Conservation (phyloP, 371 early-diverging fungal species). For the Dinochytrium kinnereticum region DNA sequence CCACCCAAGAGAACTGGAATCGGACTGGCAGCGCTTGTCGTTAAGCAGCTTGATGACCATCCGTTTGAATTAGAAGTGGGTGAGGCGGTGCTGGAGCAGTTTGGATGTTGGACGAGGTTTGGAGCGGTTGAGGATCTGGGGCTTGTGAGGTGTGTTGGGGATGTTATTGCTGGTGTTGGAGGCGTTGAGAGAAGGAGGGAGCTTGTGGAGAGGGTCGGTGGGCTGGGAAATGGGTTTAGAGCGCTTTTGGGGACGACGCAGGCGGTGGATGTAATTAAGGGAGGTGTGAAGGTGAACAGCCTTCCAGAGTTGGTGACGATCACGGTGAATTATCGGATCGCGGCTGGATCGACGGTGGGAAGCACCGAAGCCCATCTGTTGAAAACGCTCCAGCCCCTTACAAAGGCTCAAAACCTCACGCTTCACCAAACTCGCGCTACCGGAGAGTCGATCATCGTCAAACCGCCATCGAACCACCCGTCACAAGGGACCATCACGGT, state of each 20-base stretch:
- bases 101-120: slow-evolving; percentile 22
- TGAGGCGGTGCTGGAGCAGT: slow-evolving; percentile 18
- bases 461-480: slow-evolving; percentile 4
- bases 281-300: slow-evolving; percentile 52
- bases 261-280: slow-evolving; percentile 48
- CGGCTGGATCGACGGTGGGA: slow-evolving; percentile 27
- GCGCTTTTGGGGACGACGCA: slow-evolving; percentile 43
- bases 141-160: background rate
- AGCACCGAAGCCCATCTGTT: slow-evolving; percentile 24
- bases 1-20: slow-evolving; percentile 53
- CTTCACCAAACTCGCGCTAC: slow-evolving; percentile 4
- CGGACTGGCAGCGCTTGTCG: slow-evolving; percentile 36
- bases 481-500: slow-evolving; percentile 11
- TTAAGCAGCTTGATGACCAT: slow-evolving; percentile 37
- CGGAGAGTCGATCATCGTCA: background rate
- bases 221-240: background rate
- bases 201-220: background rate
- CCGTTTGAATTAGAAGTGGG: background rate
- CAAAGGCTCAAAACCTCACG: slow-evolving; percentile 15
- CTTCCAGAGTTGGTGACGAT: slow-evolving; percentile 41
- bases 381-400: slow-evolving; percentile 2
- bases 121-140: slow-evolving; percentile 9
- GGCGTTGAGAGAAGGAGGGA: slow-evolving; percentile 1
- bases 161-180: background rate
- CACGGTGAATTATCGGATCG: slow-evolving; percentile 47